These are phyloP conservation scores for Metschnikowia colocasiae DNA, from an alignment of 805 yeast species.

Conservation along the genomic window DNA sequence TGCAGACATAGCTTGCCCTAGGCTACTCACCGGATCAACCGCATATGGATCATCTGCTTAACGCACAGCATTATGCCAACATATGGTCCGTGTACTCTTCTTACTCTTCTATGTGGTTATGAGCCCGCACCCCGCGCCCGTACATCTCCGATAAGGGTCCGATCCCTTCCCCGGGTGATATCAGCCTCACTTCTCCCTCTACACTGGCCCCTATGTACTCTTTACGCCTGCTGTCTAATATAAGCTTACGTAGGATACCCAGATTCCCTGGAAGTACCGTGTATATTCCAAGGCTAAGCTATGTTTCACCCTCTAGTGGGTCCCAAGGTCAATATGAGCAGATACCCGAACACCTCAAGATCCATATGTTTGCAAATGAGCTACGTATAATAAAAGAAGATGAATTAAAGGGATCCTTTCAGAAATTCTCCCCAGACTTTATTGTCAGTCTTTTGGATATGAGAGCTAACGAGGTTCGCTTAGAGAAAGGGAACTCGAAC, in stretches of 20 bases:
- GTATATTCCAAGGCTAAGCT: no score
- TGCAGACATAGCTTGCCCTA: no score
- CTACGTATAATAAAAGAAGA: slow-evolving; percentile 13
- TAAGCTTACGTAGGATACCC: not conserved
- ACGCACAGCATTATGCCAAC: no score
- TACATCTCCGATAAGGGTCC: slow-evolving; percentile 7
- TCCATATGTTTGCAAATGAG: slow-evolving; percentile 19
- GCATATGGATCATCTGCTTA: no score
- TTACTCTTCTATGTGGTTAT: not conserved
- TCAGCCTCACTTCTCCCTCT: not conserved
- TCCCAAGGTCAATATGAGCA: slow-evolving; percentile 9
- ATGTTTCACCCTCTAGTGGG: not conserved
- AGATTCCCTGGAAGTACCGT: no score
- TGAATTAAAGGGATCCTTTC: slow-evolving; percentile 13
- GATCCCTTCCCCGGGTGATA: not conserved
- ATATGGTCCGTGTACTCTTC: no score
- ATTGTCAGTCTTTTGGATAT: slow-evolving; percentile 10
- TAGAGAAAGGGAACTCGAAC: slow-evolving; percentile 6
- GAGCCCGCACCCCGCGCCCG: slow-evolving; percentile 3
- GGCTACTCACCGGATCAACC: no score
- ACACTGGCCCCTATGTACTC: not conserved
- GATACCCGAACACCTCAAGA: slow-evolving; percentile 21
- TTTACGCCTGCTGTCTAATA: not conserved
- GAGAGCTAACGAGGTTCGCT: slow-evolving; percentile 13
- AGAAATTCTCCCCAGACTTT: slow-evolving; percentile 6